phyloP scores from a whole-genome alignment of 140 eudicot genomes.

The Cichorium intybus region DNA sequence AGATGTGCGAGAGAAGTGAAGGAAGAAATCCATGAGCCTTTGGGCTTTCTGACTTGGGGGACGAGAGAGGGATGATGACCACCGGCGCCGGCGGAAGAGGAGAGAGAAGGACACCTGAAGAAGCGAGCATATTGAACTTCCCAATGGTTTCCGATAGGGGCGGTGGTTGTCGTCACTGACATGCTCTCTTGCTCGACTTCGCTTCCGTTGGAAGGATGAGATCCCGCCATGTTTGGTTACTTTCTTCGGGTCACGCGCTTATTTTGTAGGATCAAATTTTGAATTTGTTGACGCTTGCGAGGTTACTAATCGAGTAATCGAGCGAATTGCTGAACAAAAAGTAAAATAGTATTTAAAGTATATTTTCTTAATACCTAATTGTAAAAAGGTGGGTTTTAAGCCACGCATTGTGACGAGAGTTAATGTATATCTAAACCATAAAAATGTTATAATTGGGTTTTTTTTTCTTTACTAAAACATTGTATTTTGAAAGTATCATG shows the following conservation, averaged over 20 bases:
- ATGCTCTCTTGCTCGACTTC: constrained; percentile 19
- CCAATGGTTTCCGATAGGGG: constrained; percentile 43
- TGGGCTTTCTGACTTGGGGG: constrained; percentile 5
- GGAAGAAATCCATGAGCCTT: constrained; percentile 55
- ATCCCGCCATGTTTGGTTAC: constrained; percentile 18
- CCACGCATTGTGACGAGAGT: no score
- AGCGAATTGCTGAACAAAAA: neutral
- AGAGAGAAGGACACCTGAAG: constrained; percentile 40
- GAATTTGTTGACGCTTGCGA: neutral
- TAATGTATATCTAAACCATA: no score
- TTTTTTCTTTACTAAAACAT: no score
- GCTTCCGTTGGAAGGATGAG: constrained; percentile 21
- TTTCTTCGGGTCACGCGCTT: neutral
- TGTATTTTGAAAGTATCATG: no score
- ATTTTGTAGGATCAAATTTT: neutral
- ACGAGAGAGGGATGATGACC: constrained; percentile 37
- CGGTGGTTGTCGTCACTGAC: constrained; percentile 18
- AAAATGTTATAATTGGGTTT: no score
- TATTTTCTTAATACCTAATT: no score
- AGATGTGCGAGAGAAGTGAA: constrained; percentile 35
- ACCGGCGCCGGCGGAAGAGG: constrained; percentile 10
- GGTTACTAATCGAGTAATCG: no score
- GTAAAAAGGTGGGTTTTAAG: no score
- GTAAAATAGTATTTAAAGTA: no score
- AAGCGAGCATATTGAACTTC: constrained; percentile 58